Conservation (phyloP, 805 yeast genomes). For the Suhomyces tanzawaensis region DNA sequence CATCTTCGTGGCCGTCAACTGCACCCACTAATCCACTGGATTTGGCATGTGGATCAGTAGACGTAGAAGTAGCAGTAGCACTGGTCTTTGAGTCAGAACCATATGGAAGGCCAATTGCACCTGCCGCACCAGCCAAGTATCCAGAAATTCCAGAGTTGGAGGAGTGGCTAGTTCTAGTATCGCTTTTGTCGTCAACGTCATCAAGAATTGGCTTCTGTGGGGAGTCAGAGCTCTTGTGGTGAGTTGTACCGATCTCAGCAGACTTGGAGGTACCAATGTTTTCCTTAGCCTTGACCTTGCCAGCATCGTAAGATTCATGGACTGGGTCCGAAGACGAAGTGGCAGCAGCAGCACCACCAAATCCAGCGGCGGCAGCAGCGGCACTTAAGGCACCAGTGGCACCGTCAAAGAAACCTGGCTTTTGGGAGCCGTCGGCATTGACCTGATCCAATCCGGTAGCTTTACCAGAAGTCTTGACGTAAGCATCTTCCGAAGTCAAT, state of each 20-base stretch:
- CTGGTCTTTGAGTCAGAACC: slow-evolving; percentile 8
- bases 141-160: slow-evolving; percentile 10
- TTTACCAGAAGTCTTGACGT: not conserved
- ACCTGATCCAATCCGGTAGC: not conserved
- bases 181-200: not conserved
- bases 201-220: not conserved
- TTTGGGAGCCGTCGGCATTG: slow-evolving; percentile 5
- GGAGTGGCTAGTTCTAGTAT: not conserved
- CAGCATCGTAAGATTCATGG: slow-evolving; percentile 11
- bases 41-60: not conserved
- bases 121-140: slow-evolving; percentile 16
- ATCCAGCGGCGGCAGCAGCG: slow-evolving; percentile 11
- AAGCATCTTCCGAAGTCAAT: not conserved
- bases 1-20: slow-evolving; percentile 16
- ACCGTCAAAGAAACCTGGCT: slow-evolving; percentile 16
- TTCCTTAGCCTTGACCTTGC: slow-evolving; percentile 4
- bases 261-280: not conserved
- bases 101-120: slow-evolving; percentile 11
- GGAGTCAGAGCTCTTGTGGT: not conserved
- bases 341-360: slow-evolving; percentile 1
- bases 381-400: slow-evolving; percentile 12
- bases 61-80: not conserved
- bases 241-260: not conserved
- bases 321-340: not conserved
- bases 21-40: slow-evolving; percentile 9